Percentiles rank a stretch among this genome's conserved stretches.
These are phyloP conservation scores for Pelargonium australe DNA, from an alignment of 441 rosid genomes.

Conservation along the genomic window DNA sequence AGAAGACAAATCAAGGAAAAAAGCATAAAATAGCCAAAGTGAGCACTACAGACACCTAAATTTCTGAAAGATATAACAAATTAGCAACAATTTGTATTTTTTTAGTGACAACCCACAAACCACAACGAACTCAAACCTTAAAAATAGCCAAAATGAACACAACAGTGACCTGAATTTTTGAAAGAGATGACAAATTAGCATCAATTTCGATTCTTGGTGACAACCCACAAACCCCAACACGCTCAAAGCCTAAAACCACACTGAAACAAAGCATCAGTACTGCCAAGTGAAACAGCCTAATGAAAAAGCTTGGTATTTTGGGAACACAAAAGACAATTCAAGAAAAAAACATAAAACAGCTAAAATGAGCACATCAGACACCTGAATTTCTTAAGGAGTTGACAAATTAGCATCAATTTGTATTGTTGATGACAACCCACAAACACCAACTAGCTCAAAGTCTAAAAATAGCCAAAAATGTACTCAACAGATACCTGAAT, in stretches of 20 bases:
- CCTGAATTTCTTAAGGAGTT: background rate
- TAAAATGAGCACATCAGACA: no score
- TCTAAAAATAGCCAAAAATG: background rate
- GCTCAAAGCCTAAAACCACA: no score
- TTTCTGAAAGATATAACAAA: background rate
- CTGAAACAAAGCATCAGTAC: no score
- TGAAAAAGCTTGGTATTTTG: no score
- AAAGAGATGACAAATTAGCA: slow-evolving; percentile 1
- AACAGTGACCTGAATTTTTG: background rate
- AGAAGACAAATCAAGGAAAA: background rate
- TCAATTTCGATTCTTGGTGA: background rate
- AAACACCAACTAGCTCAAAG: no score
- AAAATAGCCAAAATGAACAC: background rate
- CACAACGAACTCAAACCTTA: no score
- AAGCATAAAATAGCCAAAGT: background rate
- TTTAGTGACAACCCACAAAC: no score
- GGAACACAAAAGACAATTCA: no score
- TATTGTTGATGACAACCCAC: no score
- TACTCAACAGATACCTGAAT: background rate
- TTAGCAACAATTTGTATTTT: background rate
- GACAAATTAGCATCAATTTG: background rate
- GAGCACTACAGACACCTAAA: no score
- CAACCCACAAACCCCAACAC: background rate
- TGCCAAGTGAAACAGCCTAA: no score
- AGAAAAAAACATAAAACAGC: no score